Evolutionary conservation across 192 early-diverging fungal genomes (phyloP), one percentile per base, ranked within the genome.

Genomic region (Coemansia sp.): DNA sequence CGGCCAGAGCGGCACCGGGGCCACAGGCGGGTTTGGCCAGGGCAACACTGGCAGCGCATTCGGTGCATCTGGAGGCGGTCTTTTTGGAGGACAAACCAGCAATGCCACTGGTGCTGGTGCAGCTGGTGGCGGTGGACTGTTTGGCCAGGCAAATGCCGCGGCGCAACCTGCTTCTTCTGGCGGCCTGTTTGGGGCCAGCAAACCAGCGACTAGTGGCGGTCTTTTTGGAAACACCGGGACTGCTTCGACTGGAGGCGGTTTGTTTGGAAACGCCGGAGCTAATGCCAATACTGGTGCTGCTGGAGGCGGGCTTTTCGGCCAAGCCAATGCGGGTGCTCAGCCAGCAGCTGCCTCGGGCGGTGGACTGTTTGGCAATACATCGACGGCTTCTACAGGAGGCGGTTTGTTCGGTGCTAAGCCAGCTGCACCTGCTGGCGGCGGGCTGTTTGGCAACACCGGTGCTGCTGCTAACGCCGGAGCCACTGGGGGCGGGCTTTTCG

Each of bases 41-140:
- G 14, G 48, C 11, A 54, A 14, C 17, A 12, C 18, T 4, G 48
- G 49, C 29, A 78, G 58, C 29, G 81, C 75, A 2, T 85, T 84
- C 69, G 82, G 83, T 31, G 68, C 67, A 42, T 82, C 87, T 32
- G 82, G 79, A 2, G 55, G 72, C 40, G 58, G 58, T 42, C 58
- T 60, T 16, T 60, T 60, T 22, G 58, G 58, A 5, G 58, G 58
- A 5, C 58, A 60, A 38, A 2, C 34, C 5, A 34, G 29, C 56
- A 33, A 12, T 12, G 11, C 42, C 7, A 16, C 42, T 16, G 42
- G 42, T 1, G 14, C 31, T 12, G n/a, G 8, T 8, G n/a, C 56
- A 25, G 1, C 22, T 25, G 22, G 22, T 14, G 25, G 32, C 67
- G 85, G 85, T 7, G 65, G 60, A 16, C 34, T 55, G 22, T 49